Conservation (phyloP, 108 stramenopile genomes). For the Discostella pseudostelligera region DNA sequence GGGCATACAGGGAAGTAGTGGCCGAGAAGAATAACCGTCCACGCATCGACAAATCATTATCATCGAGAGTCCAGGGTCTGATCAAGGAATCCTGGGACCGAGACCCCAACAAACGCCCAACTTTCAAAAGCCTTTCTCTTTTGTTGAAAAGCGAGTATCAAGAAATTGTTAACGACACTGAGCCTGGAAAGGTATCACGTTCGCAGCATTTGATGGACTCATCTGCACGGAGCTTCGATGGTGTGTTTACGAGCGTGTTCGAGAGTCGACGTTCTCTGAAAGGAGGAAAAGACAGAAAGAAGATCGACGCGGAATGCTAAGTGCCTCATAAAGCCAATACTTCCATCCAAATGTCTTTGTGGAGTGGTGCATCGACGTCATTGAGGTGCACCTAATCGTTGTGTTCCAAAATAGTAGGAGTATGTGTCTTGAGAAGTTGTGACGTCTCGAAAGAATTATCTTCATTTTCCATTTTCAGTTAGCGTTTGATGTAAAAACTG, state of each 20-base stretch:
- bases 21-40: conserved; percentile 27
- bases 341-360: too few relatives aligned
- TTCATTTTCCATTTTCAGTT: too few relatives aligned
- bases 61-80: conserved; percentile 25
- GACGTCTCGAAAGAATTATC: too few relatives aligned
- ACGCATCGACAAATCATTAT: conserved; percentile 21
- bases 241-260: not conserved
- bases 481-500: too few relatives aligned
- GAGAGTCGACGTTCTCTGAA: not conserved
- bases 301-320: too few relatives aligned
- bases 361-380: too few relatives aligned
- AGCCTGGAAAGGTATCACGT: conserved; percentile 2
- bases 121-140: conserved; percentile 34
- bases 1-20: conserved; percentile 27
- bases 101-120: conserved; percentile 38
- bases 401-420: too few relatives aligned
- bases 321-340: not conserved
- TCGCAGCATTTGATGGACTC: conserved; percentile 22
- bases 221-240: conserved; percentile 28
- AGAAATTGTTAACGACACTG: conserved; percentile 2
- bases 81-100: conserved; percentile 42
- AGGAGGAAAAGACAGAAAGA: not conserved
- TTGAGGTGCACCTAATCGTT: too few relatives aligned
- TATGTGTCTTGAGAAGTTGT: too few relatives aligned
- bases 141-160: conserved; percentile 25